A percentile compares a stretch with the other conserved stretches of the same genome.
These are phyloP conservation scores for Inonotus hispidus DNA, from an alignment of 1,284 basidiomycete species.

Conservation along the genomic window DNA sequence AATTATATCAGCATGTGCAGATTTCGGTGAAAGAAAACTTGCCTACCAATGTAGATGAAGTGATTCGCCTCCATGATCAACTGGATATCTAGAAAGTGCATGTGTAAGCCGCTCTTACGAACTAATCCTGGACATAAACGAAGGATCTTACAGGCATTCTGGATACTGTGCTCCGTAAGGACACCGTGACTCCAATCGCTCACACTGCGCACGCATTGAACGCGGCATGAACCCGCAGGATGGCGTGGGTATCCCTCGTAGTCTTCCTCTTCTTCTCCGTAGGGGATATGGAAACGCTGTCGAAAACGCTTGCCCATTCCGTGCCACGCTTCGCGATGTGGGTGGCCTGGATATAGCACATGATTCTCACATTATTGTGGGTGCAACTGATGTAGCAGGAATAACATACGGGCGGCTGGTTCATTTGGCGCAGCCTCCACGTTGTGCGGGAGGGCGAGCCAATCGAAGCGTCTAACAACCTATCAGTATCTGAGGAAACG, in stretches of 20 bases:
- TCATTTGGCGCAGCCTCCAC: constrained; percentile 56
- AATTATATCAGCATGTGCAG: not conserved
- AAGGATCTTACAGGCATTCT: constrained; percentile 67
- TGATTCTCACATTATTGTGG: not conserved
- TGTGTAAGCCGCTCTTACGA: not conserved
- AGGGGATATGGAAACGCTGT: constrained; percentile 46
- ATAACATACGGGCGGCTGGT: constrained; percentile 48
- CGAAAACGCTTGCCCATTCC: constrained; percentile 53
- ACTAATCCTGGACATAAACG: not conserved
- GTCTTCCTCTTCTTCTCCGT: constrained; percentile 32
- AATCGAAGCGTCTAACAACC: constrained; percentile 47
- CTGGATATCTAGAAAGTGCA: constrained; percentile 54
- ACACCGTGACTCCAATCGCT: constrained; percentile 92
- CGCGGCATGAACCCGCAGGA: constrained; percentile 48
- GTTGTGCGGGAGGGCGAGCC: constrained; percentile 83
- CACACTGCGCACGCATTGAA: constrained; percentile 79
- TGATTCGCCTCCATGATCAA: constrained; percentile 82
- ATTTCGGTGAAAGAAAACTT: not conserved
- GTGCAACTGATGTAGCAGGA: constrained; percentile 4
- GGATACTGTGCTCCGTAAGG: constrained; percentile 78
- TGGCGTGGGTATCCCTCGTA: constrained; percentile 33
- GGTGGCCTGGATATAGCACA: constrained; percentile 45
- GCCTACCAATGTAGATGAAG: constrained; percentile 82
- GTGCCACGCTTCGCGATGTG: constrained; percentile 61
- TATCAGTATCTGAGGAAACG: no score